These are phyloP conservation scores for Tuber calosporum DNA, from an alignment of 495 filamentous ascomycete species.

Conservation along the genomic window DNA sequence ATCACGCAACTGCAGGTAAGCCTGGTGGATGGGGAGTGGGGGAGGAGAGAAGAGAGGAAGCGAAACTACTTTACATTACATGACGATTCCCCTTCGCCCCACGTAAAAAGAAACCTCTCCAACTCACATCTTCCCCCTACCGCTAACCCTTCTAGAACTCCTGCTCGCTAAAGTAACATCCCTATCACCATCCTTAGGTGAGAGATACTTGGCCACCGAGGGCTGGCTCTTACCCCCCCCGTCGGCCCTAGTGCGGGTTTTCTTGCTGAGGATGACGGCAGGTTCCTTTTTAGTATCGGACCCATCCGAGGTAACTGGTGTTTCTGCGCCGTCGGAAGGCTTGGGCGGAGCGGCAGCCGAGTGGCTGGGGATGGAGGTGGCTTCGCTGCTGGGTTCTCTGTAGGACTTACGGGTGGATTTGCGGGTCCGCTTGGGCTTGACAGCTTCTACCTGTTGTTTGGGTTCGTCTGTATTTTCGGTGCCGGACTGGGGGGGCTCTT, in stretches of 20 bases:
- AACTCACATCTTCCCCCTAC: neutral
- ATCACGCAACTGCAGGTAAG: neutral
- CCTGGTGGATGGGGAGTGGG: neutral
- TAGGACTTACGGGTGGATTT: neutral
- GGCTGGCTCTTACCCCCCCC: neutral
- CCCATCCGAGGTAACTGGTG: neutral
- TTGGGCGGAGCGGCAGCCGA: neutral
- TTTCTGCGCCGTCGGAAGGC: neutral
- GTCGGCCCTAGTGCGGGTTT: neutral
- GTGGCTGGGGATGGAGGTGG: conserved; percentile 8
- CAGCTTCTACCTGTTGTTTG: neutral
- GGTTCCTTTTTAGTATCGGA: neutral
- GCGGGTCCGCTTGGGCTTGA: neutral
- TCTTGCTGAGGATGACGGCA: neutral
- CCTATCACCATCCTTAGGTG: neutral
- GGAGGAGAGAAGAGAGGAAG: neutral
- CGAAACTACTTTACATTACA: neutral
- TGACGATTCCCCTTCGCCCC: neutral
- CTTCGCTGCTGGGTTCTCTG: neutral
- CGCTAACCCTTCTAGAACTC: conserved; percentile 1
- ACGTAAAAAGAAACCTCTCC: neutral
- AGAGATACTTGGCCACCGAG: neutral
- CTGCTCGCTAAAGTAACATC: neutral
- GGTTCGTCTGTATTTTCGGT: neutral
- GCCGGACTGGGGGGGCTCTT: neutral